Percentiles rank a stretch among this genome's conserved stretches.
These are phyloP conservation scores for Daedalea quercina DNA, from an alignment of 768 basidiomycete species.

Conservation along the genomic window DNA sequence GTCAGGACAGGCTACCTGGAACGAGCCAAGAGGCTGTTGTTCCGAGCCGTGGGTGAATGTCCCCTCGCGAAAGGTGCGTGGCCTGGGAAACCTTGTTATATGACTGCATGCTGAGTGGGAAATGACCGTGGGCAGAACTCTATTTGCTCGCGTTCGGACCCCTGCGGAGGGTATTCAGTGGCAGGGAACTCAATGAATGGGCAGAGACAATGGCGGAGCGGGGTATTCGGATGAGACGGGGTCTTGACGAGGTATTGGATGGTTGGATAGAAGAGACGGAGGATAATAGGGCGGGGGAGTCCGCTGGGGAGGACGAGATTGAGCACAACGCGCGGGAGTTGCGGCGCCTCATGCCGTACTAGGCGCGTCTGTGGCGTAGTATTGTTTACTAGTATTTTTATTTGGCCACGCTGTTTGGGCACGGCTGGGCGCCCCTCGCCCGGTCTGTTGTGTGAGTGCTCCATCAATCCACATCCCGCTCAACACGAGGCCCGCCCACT, in stretches of 20 bases:
- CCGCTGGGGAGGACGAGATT: conserved; percentile 39
- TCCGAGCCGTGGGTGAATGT: conserved; percentile 68
- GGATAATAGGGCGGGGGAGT: background rate
- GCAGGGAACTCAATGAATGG: conserved; percentile 51
- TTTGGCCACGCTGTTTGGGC: conserved; percentile 8
- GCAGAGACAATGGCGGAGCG: conserved; percentile 76
- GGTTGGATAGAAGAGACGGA: conserved; percentile 26
- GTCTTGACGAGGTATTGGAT: conserved; percentile 51
- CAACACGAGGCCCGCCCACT: conserved; percentile 2
- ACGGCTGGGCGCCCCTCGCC: conserved; percentile 2
- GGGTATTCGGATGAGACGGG: conserved; percentile 55
- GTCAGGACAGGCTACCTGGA: conserved; percentile 51
- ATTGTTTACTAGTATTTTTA: conserved; percentile 11
- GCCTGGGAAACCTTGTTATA: background rate
- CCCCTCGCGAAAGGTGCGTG: conserved; percentile 64
- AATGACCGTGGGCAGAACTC: conserved; percentile 40
- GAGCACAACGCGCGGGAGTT: conserved; percentile 53
- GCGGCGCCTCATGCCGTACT: conserved; percentile 57
- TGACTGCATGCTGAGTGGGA: background rate
- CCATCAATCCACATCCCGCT: background rate
- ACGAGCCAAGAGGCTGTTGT: conserved; percentile 66
- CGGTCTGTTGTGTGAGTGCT: background rate
- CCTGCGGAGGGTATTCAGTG: conserved; percentile 54
- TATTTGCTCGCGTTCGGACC: conserved; percentile 76
- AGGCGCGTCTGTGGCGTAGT: conserved; percentile 6